phyloP scores from a whole-genome alignment of 1,139 yeast genomes.

The Lizanozyma gosingica region DNA sequence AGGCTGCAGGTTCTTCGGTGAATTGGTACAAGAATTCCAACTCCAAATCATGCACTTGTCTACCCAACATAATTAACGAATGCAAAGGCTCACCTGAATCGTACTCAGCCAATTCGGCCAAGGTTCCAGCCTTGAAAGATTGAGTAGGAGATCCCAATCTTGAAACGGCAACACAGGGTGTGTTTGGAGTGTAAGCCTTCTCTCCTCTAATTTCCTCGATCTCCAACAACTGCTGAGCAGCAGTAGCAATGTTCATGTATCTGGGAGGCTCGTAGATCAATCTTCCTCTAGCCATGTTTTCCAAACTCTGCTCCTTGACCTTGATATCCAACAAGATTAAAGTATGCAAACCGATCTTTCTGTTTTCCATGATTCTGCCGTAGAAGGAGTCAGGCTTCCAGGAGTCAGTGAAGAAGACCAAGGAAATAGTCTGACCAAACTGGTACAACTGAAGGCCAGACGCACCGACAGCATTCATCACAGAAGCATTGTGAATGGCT shows the following conservation, averaged over 20 bases:
- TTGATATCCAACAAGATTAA: conserved; percentile 82
- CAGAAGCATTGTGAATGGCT: conserved; percentile 89
- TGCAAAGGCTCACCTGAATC: conserved; percentile 95
- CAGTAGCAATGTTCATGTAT: conserved; percentile 87
- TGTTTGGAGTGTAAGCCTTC: conserved; percentile 69
- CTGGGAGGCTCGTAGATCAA: conserved; percentile 93
- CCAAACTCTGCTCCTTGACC: conserved; percentile 93
- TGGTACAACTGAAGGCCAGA: conserved; percentile 93
- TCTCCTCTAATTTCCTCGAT: conserved; percentile 71
- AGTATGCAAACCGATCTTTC: conserved; percentile 87
- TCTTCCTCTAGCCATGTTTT: conserved; percentile 90
- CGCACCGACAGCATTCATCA: conserved; percentile 97
- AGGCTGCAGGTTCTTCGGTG: conserved; percentile 56
- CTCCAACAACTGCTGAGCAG: conserved; percentile 80
- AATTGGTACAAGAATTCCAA: conserved; percentile 75
- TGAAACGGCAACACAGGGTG: conserved; percentile 91
- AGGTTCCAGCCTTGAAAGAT: conserved; percentile 75
- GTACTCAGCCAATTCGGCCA: conserved; percentile 62
- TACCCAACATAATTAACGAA: conserved; percentile 81
- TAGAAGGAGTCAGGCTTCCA: conserved; percentile 98
- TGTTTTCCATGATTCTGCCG: conserved; percentile 78
- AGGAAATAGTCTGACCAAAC: conserved; percentile 92
- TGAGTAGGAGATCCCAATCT: conserved; percentile 85
- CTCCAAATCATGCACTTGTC: conserved; percentile 91
- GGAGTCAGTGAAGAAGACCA: conserved; percentile 87